phyloP scores from a whole-genome alignment of 768 basidiomycete species.

The Boletus insuetus region DNA sequence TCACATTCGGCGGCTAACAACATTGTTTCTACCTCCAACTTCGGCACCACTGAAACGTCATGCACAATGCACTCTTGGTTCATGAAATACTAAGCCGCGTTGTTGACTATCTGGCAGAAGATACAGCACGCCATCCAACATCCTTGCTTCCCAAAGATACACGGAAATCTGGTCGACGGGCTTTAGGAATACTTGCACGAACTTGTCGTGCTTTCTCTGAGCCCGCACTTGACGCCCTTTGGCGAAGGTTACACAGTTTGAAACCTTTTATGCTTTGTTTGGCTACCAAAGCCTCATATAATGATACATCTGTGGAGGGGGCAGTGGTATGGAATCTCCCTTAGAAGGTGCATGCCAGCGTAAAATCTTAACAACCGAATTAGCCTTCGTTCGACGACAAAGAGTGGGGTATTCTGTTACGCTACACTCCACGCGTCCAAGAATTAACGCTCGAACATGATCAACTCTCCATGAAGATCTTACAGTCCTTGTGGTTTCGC shows the following conservation, averaged over 20 bases:
- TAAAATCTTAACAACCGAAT: not conserved
- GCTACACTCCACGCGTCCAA: conserved; percentile 6
- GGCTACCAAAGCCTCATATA: not conserved
- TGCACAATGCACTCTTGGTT: not conserved
- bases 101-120: conserved; percentile 1
- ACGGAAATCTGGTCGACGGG: not conserved
- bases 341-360: not conserved
- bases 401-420: conserved; percentile 1
- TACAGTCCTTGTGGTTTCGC: not conserved
- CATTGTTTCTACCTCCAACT: too few species aligned
- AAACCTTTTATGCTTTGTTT: conserved; percentile 3
- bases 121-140: not conserved
- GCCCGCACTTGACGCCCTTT: conserved; percentile 13
- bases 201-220: conserved; percentile 14
- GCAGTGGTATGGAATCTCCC: not conserved
- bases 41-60: not conserved
- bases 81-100: not conserved
- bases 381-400: conserved; percentile 4
- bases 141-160: not conserved
- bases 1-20: too few species aligned
- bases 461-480: not conserved
- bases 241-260: conserved; percentile 10
- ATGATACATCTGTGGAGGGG: not conserved
- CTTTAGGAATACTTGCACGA: conserved; percentile 9
- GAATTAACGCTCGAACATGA: not conserved